Evolutionary conservation across 208 protist species (phyloP), one percentile per base, ranked within the genome.

Genomic region (Acanthamoeba royreba): DNA sequence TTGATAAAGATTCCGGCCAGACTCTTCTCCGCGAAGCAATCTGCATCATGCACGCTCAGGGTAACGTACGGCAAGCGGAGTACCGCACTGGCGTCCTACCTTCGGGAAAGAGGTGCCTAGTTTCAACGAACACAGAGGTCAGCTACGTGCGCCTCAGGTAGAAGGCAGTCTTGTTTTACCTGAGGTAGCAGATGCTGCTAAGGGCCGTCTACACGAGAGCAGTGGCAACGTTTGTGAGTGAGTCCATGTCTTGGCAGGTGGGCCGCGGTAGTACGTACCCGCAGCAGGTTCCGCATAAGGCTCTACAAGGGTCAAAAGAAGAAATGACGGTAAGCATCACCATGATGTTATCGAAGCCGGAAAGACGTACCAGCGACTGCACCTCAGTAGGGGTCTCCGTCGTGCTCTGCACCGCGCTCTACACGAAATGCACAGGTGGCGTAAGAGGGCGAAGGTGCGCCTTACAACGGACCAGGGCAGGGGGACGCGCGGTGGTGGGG

Each of bases 1-100:
- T 89, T 89, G 46, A 89, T 89, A 31, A 63, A 17, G 46, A 89
- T 89, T 19, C 81, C 81, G 19, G 81, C 81, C 81, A 89, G 40
- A 35, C 46, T 89, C 25, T 89, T 89, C 46, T 89, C 81, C 22
- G 46, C 46, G 53, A 89, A 89, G 46, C 81, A 89, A 9, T 81
- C 72, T 81, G 40, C 9, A 69, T n/a, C n/a, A n/a, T n/a, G n/a
- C n/a, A n/a, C n/a, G n/a, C n/a, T n/a, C n/a, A n/a, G n/a, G n/a
- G n/a, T n/a, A n/a, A n/a, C n/a, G n/a, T n/a, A n/a, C n/a, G n/a
- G n/a, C n/a, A n/a, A n/a, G n/a, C n/a, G n/a, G n/a, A n/a, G n/a
- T n/a, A n/a, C n/a, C n/a, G n/a, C n/a, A n/a, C n/a, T n/a, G n/a
- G n/a, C n/a, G n/a, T n/a, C n/a, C n/a, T n/a, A n/a, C 53, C 83